Base-by-base conservation (phyloP, 768 basidiomycete species). In the Hygrophorus pudorinus region DNA sequence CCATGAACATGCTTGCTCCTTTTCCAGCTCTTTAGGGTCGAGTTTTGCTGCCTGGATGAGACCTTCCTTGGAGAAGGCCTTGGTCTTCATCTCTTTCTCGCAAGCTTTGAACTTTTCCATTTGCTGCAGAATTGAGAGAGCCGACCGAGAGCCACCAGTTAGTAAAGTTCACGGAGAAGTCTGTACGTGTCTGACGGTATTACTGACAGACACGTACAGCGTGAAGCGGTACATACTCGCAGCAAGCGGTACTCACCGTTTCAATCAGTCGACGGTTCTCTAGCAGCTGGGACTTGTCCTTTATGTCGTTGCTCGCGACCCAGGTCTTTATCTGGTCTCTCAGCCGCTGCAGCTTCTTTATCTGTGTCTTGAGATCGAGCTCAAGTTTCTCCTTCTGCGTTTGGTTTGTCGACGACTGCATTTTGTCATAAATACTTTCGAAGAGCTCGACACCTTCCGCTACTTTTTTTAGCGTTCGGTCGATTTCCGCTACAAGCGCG, bases 41-140 rank as follows among this genome's bases (percentile, higher is more conserved):
- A 98, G 80, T 57, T 88, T 91, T 30, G 89, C 77, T 9, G 91
- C 89, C 48, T 92, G 89, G 48, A 85, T 96, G 33, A 99, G 73
- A 33, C 96, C 96, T 64, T 98, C 96, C 59, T 98, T 99, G 14
- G 93, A 97, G 66, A 98, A 99, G 0, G 96, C 96, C 64, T 99
- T 99, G 47, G 96, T 98, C 76, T 99, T 99, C 94, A 98, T 98
- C 67, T 99, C 96, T 71, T 98, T 99, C 70, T 99, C 96, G 67
- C 93, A 92, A 17, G 94, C 94, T 58, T 99, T 99, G 79, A 99
- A 99, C 61, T 91, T 93, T 71, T 99, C 96, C 96, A 99, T 99
- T 98, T 98, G 96, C 96, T 98, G 64, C 48, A 53, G 48, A 37
- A 54, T 51, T 44, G 53, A 49, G 47, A 51, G 49, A 46, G 57